Evolutionary conservation across 78 protist species (phyloP), one percentile per base, ranked within the genome.

Genomic region (Isochrysis galbana): DNA sequence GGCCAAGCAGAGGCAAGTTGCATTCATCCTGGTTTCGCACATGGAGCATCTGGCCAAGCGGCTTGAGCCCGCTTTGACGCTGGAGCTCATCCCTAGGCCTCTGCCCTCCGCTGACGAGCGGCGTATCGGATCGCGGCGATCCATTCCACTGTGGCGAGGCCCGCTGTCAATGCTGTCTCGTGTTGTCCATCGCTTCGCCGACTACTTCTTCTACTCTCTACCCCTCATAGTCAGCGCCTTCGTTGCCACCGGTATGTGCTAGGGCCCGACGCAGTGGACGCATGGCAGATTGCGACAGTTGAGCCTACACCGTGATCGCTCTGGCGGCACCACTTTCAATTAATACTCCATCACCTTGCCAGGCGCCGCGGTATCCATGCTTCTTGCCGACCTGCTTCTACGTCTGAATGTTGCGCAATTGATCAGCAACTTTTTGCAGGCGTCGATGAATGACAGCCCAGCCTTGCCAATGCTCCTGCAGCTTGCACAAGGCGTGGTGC

Each of bases 21-120:
- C 88, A 38, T 34, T 80, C 29, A 11, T 80, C 34, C 88, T 80
- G 41, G 21, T 80, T 23, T 80, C 88, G 88, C 88, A 80, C 88
- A 14, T 41, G 36, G 47, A 0, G 38, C 55, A 41, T 4, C 17
- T 2, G 34, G 87, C n/a, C 36, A 36, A 29, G 38, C 14, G 22
- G 34, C 87, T 78, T 34, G 1, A 0, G 51, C 87, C 87, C n/a
- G n/a, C n/a, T n/a, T n/a, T n/a, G n/a, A n/a, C n/a, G n/a, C n/a
- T n/a, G n/a, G n/a, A n/a, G n/a, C n/a, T n/a, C n/a, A n/a, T n/a
- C n/a, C n/a, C n/a, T n/a, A n/a, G n/a, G n/a, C n/a, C n/a, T n/a
- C n/a, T n/a, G n/a, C n/a, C n/a, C n/a, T n/a, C n/a, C n/a, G n/a
- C n/a, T n/a, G n/a, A n/a, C n/a, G n/a, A n/a, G n/a, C n/a, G n/a